phyloP scores from a whole-genome alignment of 371 early-diverging fungal genomes.

The Umbelopsis sp. region DNA sequence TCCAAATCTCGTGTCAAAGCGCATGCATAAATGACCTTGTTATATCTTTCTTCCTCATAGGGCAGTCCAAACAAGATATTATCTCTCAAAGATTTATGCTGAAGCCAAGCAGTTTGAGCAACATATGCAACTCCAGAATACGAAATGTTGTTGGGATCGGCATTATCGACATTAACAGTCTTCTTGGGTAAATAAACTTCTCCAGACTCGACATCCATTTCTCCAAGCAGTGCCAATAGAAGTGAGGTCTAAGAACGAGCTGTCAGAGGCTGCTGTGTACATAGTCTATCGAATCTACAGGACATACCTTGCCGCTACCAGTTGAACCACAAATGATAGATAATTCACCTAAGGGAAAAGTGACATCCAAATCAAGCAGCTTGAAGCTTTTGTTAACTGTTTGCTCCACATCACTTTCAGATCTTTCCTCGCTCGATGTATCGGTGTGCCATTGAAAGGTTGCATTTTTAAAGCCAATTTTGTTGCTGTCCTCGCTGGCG shows the following conservation, averaged over 20 bases:
- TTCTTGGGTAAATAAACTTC: slow-evolving; percentile 38
- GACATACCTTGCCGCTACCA: slow-evolving; percentile 53
- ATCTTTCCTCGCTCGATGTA: slow-evolving; percentile 20
- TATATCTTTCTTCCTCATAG: slow-evolving; percentile 60
- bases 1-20: slow-evolving; percentile 75
- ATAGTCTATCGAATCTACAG: too few species aligned
- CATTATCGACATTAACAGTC: slow-evolving; percentile 23
- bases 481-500: slow-evolving; percentile 2
- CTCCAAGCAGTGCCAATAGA: slow-evolving; percentile 61
- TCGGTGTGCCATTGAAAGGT: slow-evolving; percentile 45
- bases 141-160: slow-evolving; percentile 30
- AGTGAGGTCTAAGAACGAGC: slow-evolving; percentile 35
- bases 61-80: slow-evolving; percentile 76
- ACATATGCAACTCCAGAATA: slow-evolving; percentile 60
- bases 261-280: neutral
- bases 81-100: slow-evolving; percentile 69
- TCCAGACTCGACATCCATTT: slow-evolving; percentile 44
- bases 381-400: slow-evolving; percentile 24
- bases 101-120: slow-evolving; percentile 77
- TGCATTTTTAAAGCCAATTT: slow-evolving; percentile 42
- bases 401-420: neutral
- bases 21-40: slow-evolving; percentile 58
- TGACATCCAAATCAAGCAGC: slow-evolving; percentile 37
- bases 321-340: slow-evolving; percentile 59
- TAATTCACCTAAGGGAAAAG: slow-evolving; percentile 55